Base-by-base conservation (phyloP, 495 filamentous ascomycete genomes). In the Penicillium desertorum region DNA sequence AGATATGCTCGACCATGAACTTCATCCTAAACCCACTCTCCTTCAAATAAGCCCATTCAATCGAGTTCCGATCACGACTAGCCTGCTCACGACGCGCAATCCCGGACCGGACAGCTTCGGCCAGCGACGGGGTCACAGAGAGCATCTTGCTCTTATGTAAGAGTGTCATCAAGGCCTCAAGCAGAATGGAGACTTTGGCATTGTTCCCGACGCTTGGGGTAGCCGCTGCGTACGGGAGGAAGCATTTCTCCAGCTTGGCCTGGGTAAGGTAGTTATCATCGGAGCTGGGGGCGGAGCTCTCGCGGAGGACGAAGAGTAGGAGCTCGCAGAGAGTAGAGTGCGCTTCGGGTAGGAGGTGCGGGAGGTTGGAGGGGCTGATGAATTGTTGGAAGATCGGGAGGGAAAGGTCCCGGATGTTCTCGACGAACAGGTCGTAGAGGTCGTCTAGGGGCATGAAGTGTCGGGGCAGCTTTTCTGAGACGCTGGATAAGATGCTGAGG, bases 311-410 rank as follows among this genome's bases (percentile, higher is more conserved):
- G 17, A 79, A 78, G 10, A 92, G 75, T 5, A 95, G 65, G 27
- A 79, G 76, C 51, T 90, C 85, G 51, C 83, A 79, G 27, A 96
- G 79, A 3, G 83, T 82, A 32, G 85, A 79, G 29, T 78, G 79
- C 12, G 83, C 78, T 3, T 70, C 71, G 5, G 69, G 62, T 14
- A 72, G 68, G 27, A 83, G 68, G 16, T 73, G 57, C 0, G 81
- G 77, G 0, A 89, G 75, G 6, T 72, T 62, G 45, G 75, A 62
- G 17, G 82, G 77, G 25, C 81, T 81, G 60, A 93, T 71, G 52
- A 96, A 83, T n/a, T 85, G 71, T 39, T 84, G 79, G 71, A 95
- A 96, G n/a, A 83, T 67, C 0, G 85, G 80, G 0, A 92, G 77
- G 0, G 90, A 83, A 3, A 92, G 78, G 25, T 77, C 77, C 17